These are phyloP conservation scores for Trypanosoma avium DNA, from an alignment of 208 protist species.

Conservation along the genomic window DNA sequence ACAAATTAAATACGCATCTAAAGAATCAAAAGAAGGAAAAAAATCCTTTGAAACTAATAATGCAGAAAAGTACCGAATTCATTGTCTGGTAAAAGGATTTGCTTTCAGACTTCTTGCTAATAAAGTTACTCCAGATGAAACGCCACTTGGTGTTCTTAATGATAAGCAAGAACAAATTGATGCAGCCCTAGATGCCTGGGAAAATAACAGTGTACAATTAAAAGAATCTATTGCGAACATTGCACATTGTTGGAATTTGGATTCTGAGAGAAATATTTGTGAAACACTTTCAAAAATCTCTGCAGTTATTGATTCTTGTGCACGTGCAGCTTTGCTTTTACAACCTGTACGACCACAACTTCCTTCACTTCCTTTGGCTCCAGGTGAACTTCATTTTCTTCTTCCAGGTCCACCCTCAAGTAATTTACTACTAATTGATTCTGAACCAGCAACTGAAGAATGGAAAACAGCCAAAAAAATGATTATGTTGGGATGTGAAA, in stretches of 20 bases:
- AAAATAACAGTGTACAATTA: constrained; percentile 42
- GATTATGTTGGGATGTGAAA: constrained; percentile 29
- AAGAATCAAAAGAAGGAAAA: constrained; percentile 68
- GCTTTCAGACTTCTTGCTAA: constrained; percentile 61
- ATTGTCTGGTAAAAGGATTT: constrained; percentile 66
- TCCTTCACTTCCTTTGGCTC: constrained; percentile 43
- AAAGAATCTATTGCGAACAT: constrained; percentile 68
- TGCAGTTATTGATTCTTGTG: constrained; percentile 41
- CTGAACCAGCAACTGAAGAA: constrained; percentile 31
- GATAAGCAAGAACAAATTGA: constrained; percentile 67
- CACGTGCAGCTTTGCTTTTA: constrained; percentile 33
- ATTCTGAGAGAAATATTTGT: constrained; percentile 49
- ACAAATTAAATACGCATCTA: constrained; percentile 73
- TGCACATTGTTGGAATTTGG: constrained; percentile 49
- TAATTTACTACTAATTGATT: constrained; percentile 51
- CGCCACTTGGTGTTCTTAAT: constrained; percentile 35
- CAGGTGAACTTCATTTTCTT: constrained; percentile 61
- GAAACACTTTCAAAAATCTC: constrained; percentile 34
- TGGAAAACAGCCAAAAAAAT: constrained; percentile 43
- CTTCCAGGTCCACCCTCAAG: constrained; percentile 29
- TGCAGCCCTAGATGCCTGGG: constrained; percentile 54
- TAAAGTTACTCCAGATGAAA: constrained; percentile 40
- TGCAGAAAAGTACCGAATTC: constrained; percentile 64
- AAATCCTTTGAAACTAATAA: constrained; percentile 56
- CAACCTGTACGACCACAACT: constrained; percentile 38